Evolutionary conservation across 2,329 filamentous ascomycete species (phyloP).

Genomic region (Colletotrichum brevisporum): DNA sequence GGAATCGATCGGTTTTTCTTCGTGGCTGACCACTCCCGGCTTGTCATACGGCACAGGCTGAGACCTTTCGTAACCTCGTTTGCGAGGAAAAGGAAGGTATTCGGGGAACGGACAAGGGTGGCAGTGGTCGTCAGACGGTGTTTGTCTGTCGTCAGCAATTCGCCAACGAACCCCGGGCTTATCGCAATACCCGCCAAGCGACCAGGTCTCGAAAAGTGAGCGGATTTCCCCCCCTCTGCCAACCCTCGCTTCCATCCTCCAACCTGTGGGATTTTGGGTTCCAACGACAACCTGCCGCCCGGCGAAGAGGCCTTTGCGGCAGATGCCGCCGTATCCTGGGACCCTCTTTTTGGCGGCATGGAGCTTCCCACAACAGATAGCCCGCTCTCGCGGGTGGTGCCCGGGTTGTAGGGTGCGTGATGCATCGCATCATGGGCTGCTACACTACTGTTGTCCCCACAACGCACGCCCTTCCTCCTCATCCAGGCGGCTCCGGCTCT

Average conservation of each 20-base stretch:
- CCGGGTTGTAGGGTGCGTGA: background rate
- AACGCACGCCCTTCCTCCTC: background rate
- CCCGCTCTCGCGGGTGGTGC: background rate
- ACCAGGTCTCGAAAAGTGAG: slow-evolving; percentile 6
- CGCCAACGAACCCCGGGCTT: slow-evolving; percentile 29
- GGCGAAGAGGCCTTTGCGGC: background rate
- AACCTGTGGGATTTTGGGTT: background rate
- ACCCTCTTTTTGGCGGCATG: background rate
- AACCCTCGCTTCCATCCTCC: background rate
- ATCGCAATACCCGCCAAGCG: slow-evolving; percentile 34
- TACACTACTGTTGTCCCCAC: background rate
- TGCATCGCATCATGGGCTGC: background rate
- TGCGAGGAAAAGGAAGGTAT: slow-evolving; percentile 20
- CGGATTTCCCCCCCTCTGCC: slow-evolving; percentile 4
- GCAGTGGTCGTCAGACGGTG: background rate
- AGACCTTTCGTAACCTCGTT: slow-evolving; percentile 2
- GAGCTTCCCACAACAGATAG: slow-evolving; percentile 22
- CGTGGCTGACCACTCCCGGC: slow-evolving; percentile 13
- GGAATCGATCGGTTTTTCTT: slow-evolving; percentile 9
- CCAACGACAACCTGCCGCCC: background rate
- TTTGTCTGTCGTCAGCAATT: background rate
- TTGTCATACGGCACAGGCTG: slow-evolving; percentile 20
- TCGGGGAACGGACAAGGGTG: slow-evolving; percentile 3
- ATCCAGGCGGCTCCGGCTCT: background rate
- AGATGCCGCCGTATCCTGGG: background rate